Evolutionary conservation across 352 stramenopile species (phyloP).

Genomic region (Globisporangium cystogenes): DNA sequence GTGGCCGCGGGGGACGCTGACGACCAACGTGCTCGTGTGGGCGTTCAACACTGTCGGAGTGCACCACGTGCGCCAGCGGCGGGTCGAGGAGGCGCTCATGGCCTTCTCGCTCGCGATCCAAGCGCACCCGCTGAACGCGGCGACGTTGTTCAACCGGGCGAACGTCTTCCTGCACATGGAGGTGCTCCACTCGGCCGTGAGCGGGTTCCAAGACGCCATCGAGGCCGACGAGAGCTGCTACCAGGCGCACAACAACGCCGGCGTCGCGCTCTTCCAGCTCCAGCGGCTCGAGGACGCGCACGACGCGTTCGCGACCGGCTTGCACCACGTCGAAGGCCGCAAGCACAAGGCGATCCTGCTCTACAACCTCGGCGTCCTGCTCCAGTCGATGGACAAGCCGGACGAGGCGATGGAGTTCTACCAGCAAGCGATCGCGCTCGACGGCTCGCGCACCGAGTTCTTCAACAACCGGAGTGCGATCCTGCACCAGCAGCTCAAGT

Average conservation of each 20-base stretch:
- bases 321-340: constrained; percentile 20
- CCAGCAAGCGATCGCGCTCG: constrained; percentile 39
- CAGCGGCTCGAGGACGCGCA: constrained; percentile 43
- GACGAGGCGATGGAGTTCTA: constrained; percentile 48
- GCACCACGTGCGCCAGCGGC: constrained; percentile 16
- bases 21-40: constrained; percentile 36
- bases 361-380: constrained; percentile 40
- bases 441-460: constrained; percentile 33
- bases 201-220: constrained; percentile 44
- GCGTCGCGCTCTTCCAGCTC: constrained; percentile 33
- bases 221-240: constrained; percentile 30
- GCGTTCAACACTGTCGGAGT: constrained; percentile 43
- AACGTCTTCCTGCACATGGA: constrained; percentile 44
- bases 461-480: constrained; percentile 57
- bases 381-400: constrained; percentile 28
- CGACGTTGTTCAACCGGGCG: constrained; percentile 47
- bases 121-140: constrained; percentile 24
- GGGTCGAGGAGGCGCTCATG: constrained; percentile 43
- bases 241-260: constrained; percentile 43
- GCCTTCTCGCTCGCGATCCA: constrained; percentile 49
- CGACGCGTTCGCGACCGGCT: constrained; percentile 27
- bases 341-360: constrained; percentile 31
- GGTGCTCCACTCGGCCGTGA: constrained; percentile 27
- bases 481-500: constrained; percentile 47
- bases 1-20: constrained; percentile 39